These are phyloP conservation scores for Penicillium canariense DNA, from an alignment of 495 filamentous ascomycete species.

Conservation along the genomic window DNA sequence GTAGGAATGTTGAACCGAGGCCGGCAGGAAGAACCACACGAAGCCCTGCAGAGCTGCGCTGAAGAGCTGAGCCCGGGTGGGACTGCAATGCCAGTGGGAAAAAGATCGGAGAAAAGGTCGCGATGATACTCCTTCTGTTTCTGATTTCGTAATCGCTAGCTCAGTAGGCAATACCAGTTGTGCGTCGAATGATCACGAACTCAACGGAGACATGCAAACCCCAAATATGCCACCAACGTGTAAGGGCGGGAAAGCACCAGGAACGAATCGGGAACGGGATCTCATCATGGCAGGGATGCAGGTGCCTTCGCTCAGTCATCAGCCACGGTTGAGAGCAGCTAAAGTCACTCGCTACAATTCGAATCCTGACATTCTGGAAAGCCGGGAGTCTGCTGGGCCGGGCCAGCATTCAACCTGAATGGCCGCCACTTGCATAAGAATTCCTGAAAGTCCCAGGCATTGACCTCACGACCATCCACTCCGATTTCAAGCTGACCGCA, in stretches of 20 bases:
- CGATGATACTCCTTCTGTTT: too few species aligned
- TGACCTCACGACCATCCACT: background rate
- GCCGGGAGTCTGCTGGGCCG: constrained; percentile 1
- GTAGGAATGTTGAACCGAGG: constrained; percentile 17
- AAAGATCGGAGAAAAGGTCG: background rate
- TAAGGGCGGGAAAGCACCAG: too few species aligned
- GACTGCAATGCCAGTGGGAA: background rate
- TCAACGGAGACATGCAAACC: constrained; percentile 16
- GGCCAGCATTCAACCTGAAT: constrained; percentile 3
- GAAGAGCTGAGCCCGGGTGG: constrained; percentile 5
- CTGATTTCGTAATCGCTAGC: too few species aligned
- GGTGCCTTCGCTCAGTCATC: background rate
- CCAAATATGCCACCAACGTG: too few species aligned
- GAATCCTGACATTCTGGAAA: constrained; percentile 8
- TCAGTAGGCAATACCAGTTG: too few species aligned
- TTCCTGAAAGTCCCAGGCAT: background rate
- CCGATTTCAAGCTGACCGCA: constrained; percentile 10
- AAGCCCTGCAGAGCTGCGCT: background rate
- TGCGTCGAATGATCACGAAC: too few species aligned
- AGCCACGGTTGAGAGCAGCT: constrained; percentile 1
- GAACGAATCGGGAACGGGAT: background rate
- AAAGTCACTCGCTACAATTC: constrained; percentile 9
- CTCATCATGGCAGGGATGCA: background rate
- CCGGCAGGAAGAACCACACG: background rate
- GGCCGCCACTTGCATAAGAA: constrained; percentile 15